phyloP scores from a whole-genome alignment of 2,329 filamentous ascomycete species.

The Talaromyces pinophilus region DNA sequence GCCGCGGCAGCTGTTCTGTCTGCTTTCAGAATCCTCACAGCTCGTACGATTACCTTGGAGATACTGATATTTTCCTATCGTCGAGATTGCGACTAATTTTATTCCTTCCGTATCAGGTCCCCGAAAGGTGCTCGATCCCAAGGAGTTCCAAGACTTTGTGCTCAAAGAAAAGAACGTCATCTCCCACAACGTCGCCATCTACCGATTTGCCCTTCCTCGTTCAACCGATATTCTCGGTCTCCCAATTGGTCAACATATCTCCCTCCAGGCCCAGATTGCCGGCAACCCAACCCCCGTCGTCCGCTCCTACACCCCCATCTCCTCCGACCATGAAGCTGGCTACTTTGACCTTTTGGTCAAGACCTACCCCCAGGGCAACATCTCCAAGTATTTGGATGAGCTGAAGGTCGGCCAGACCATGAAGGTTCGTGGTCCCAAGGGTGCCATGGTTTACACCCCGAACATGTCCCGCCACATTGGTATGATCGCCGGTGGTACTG shows the following conservation, averaged over 20 bases:
- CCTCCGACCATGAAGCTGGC: conserved; percentile 82
- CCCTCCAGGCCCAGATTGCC: conserved; percentile 79
- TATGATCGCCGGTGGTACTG: conserved; percentile 97
- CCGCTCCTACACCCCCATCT: conserved; percentile 89
- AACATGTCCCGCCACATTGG: conserved; percentile 97
- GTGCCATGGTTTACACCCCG: conserved; percentile 94
- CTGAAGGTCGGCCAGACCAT: conserved; percentile 83
- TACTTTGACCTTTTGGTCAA: conserved; percentile 98
- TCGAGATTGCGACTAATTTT: conserved; percentile 24
- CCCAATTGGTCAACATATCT: conserved; percentile 98
- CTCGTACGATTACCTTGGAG: conserved; percentile 56
- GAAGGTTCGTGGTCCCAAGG: conserved; percentile 91
- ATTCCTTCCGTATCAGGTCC: conserved; percentile 55
- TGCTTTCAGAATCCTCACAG: conserved; percentile 69
- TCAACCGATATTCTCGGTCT: conserved; percentile 83
- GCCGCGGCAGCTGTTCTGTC: conserved; percentile 66
- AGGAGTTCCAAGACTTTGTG: conserved; percentile 86
- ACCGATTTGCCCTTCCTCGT: conserved; percentile 85
- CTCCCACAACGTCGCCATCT: conserved; percentile 98
- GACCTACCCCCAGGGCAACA: conserved; percentile 95
- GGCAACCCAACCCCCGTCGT: conserved; percentile 80
- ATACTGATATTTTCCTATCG: conserved; percentile 27
- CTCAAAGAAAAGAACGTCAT: conserved; percentile 93
- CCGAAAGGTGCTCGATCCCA: conserved; percentile 82
- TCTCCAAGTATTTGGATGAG: conserved; percentile 86